A percentile compares a stretch with the other conserved stretches of the same genome.
Conservation (phyloP, 768 basidiomycete genomes). For the Crassisporium funariophilum region DNA sequence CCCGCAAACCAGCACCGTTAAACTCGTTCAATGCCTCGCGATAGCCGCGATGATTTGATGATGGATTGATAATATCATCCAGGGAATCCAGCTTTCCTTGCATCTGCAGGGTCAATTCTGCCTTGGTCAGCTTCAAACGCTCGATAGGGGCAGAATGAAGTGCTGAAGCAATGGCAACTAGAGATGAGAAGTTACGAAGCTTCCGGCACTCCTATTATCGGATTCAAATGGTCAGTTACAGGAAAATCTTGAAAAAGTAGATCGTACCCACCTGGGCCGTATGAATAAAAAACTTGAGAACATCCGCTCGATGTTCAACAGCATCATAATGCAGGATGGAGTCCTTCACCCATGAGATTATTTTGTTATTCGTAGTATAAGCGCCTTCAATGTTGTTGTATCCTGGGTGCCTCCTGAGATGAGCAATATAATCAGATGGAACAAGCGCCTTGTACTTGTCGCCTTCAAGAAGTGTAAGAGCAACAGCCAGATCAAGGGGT, state of each 20-base stretch:
- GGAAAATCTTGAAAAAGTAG: not conserved
- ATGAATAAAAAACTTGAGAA: conserved; percentile 47
- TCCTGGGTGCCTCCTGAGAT: conserved; percentile 32
- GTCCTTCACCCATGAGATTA: conserved; percentile 42
- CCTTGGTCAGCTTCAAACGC: conserved; percentile 35
- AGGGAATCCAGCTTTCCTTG: conserved; percentile 33
- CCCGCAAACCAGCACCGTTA: conserved; percentile 19
- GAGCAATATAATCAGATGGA: conserved; percentile 44
- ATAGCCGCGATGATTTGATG: conserved; percentile 39
- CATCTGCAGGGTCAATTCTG: conserved; percentile 28
- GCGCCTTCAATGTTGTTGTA: conserved; percentile 36
- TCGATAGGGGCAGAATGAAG: conserved; percentile 42
- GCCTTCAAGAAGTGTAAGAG: conserved; percentile 45
- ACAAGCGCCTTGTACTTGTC: conserved; percentile 40
- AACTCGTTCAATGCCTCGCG: conserved; percentile 32
- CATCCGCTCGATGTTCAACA: conserved; percentile 37
- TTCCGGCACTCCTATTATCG: conserved; percentile 45
- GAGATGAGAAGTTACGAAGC: conserved; percentile 45
- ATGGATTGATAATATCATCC: conserved; percentile 34
- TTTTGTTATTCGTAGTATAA: conserved; percentile 38
- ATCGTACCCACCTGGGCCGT: conserved; percentile 36
- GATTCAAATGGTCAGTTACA: too few species aligned
- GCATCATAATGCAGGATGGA: conserved; percentile 41
- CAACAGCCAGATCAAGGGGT: conserved; percentile 44
- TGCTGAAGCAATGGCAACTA: conserved; percentile 44